These are phyloP conservation scores for Haemoproteus tartakovskyi DNA, from an alignment of 169 alveolate species.

Conservation along the genomic window DNA sequence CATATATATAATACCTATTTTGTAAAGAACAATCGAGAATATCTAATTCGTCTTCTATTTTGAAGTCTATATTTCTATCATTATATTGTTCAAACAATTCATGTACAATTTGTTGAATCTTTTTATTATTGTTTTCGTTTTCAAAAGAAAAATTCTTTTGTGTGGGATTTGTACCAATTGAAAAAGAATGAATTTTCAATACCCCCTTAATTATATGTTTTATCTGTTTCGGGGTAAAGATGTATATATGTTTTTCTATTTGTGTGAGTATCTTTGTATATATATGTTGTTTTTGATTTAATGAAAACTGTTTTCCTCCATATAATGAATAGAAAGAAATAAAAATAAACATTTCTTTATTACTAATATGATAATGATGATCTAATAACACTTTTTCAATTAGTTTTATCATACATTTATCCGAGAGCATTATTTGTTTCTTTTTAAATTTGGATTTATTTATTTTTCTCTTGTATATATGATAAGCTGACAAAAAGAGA, in stretches of 20 bases:
- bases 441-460: background rate
- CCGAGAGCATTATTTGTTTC: slow-evolving; percentile 5
- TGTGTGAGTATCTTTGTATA: slow-evolving; percentile 2
- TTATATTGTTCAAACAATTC: slow-evolving; percentile 15
- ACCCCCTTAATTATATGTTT: slow-evolving; percentile 6
- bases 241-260: background rate
- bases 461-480: slow-evolving; percentile 8
- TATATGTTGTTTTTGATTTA: background rate
- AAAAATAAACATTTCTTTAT: slow-evolving; percentile 26
- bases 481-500: slow-evolving; percentile 25
- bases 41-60: slow-evolving; percentile 23
- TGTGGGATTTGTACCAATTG: background rate
- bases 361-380: slow-evolving; percentile 11
- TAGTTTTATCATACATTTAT: background rate
- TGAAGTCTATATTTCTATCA: slow-evolving; percentile 3
- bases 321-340: slow-evolving; percentile 3
- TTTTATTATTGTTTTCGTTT: background rate
- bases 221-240: slow-evolving; percentile 14
- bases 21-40: background rate
- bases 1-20: slow-evolving; percentile 26
- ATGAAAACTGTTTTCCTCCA: slow-evolving; percentile 3
- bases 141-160: background rate
- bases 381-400: background rate
- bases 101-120: background rate
- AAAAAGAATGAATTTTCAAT: slow-evolving; percentile 9